A percentile compares a stretch with the other conserved stretches of the same genome.
These are phyloP conservation scores for Vigna unguiculata DNA, from an alignment of 306 rosid genomes.

Conservation along the genomic window DNA sequence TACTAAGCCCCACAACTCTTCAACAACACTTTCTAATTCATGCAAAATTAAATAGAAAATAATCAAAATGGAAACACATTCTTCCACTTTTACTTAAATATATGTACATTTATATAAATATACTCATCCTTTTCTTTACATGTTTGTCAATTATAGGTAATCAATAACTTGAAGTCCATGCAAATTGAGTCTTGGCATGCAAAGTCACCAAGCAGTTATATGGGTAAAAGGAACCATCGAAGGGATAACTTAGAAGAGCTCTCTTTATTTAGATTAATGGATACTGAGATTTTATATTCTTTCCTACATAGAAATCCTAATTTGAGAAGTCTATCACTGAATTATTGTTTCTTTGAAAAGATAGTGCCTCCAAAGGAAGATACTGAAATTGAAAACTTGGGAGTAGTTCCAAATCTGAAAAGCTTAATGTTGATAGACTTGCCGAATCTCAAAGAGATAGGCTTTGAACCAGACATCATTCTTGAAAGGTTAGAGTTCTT, in stretches of 20 bases:
- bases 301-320: conserved; percentile 38
- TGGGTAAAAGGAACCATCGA: background rate
- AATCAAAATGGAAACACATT: too few species aligned
- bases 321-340: background rate
- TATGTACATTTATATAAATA: too few species aligned
- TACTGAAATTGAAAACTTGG: background rate
- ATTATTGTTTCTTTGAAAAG: background rate
- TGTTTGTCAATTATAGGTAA: background rate
- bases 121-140: background rate
- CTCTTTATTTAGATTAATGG: background rate
- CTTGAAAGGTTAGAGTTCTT: conserved; percentile 17
- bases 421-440: background rate
- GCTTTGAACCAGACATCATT: conserved; percentile 28
- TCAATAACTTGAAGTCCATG: conserved; percentile 27
- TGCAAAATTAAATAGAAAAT: too few species aligned
- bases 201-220: background rate
- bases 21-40: too few species aligned
- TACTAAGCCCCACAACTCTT: too few species aligned
- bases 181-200: background rate
- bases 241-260: conserved; percentile 1
- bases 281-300: conserved; percentile 2
- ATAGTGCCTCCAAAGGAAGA: background rate
- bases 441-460: background rate
- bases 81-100: too few species aligned
- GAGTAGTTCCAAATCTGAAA: conserved; percentile 38